Evolutionary conservation across 1,284 basidiomycete genomes (phyloP).

Genomic region (Flammula alnicola): DNA sequence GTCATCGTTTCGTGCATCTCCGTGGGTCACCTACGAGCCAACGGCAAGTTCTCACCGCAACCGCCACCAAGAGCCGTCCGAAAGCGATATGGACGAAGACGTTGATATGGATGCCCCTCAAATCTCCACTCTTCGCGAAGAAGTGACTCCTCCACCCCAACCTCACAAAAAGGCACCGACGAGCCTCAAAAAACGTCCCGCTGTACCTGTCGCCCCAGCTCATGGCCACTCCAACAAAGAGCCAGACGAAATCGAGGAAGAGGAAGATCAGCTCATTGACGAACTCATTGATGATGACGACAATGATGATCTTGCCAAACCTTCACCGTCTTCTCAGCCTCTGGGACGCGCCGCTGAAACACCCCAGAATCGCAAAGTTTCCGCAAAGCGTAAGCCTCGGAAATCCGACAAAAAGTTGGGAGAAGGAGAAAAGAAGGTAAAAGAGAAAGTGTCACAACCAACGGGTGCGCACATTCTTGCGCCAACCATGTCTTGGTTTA

Average conservation of each 20-base stretch:
- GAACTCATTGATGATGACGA: conserved; percentile 47
- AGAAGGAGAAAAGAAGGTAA: conserved; percentile 41
- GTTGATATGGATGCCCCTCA: conserved; percentile 78
- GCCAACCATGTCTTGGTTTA: conserved; percentile 44
- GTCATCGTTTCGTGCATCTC: conserved; percentile 50
- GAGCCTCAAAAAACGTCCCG: conserved; percentile 24
- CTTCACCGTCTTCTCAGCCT: conserved; percentile 39
- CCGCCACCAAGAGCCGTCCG: conserved; percentile 25
- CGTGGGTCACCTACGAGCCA: conserved; percentile 49
- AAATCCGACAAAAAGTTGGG: conserved; percentile 47
- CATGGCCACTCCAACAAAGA: conserved; percentile 37
- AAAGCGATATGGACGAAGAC: conserved; percentile 50
- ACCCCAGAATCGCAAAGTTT: conserved; percentile 49
- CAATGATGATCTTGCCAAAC: conserved; percentile 44
- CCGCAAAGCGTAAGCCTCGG: conserved; percentile 53
- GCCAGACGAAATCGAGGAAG: conserved; percentile 65
- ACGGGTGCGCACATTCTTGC: conserved; percentile 38
- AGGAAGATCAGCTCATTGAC: conserved; percentile 79
- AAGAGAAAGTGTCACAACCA: conserved; percentile 39
- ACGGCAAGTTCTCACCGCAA: conserved; percentile 28
- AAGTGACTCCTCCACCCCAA: conserved; percentile 60
- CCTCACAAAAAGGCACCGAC: conserved; percentile 22
- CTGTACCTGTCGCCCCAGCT: conserved; percentile 8
- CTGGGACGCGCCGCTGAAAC: conserved; percentile 37
- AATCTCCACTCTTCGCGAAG: conserved; percentile 75